These are phyloP conservation scores for Umbelopsis sp. DNA, from an alignment of 192 early-diverging fungal genomes.

Conservation along the genomic window DNA sequence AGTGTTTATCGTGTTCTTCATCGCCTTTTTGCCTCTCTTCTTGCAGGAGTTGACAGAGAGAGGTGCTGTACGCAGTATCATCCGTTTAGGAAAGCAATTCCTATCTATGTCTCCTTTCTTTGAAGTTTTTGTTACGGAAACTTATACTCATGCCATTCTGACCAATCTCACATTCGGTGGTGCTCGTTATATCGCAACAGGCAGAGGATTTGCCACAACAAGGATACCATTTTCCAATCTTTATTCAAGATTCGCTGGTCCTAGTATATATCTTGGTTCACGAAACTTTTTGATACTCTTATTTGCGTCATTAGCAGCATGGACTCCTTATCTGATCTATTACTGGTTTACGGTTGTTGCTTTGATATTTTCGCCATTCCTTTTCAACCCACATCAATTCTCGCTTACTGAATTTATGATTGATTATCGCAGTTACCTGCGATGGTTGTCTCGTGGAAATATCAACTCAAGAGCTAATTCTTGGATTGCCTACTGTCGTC, in stretches of 20 bases:
- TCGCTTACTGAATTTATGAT: conserved; percentile 73
- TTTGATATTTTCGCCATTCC: conserved; percentile 76
- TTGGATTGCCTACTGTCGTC: conserved; percentile 77
- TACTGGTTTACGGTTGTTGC: conserved; percentile 84
- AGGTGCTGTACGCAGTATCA: conserved; percentile 71
- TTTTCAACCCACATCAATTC: conserved; percentile 92
- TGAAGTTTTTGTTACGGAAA: conserved; percentile 84
- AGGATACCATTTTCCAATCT: conserved; percentile 75
- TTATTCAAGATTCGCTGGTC: conserved; percentile 78
- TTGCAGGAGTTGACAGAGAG: conserved; percentile 85
- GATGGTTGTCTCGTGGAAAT: conserved; percentile 81
- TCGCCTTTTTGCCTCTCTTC: conserved; percentile 82
- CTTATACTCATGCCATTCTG: conserved; percentile 79
- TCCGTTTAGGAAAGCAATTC: conserved; percentile 82
- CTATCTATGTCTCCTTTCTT: conserved; percentile 84
- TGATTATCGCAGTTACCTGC: conserved; percentile 80
- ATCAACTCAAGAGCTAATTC: conserved; percentile 69
- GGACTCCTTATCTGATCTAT: conserved; percentile 73
- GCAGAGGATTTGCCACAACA: conserved; percentile 86
- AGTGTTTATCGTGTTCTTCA: conserved; percentile 79
- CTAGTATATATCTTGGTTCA: conserved; percentile 78
- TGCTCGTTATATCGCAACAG: conserved; percentile 82
- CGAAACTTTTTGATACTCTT: conserved; percentile 66
- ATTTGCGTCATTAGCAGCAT: conserved; percentile 60
- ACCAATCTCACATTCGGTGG: conserved; percentile 82